phyloP scores from a whole-genome alignment of 371 early-diverging fungal species.

The Rhizomucor miehei region DNA sequence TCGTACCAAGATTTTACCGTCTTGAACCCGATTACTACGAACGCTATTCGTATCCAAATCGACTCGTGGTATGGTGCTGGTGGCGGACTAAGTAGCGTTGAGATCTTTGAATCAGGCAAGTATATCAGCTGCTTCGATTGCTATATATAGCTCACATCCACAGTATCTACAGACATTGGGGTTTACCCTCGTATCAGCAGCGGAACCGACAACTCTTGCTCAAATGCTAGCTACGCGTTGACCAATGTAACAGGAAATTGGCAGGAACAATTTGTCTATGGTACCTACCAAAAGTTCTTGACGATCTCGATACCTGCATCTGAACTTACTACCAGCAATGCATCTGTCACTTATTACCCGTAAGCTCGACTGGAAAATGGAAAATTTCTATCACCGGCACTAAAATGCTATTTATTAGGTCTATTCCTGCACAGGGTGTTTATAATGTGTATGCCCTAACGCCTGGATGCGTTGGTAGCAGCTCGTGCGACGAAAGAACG shows the following conservation, averaged over 20 bases:
- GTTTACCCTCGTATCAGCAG: constrained; percentile 36
- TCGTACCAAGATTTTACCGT: constrained; percentile 67
- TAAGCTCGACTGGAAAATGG: constrained; percentile 10
- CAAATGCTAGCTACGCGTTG: constrained; percentile 11
- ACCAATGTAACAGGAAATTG: constrained; percentile 35
- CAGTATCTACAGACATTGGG: constrained; percentile 32
- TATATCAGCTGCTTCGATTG: not conserved
- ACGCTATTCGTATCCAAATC: constrained; percentile 63
- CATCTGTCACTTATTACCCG: constrained; percentile 54
- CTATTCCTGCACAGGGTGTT: constrained; percentile 57
- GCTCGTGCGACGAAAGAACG: constrained; percentile 51
- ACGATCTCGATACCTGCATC: constrained; percentile 30
- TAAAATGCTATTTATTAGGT: constrained; percentile 21
- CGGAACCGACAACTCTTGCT: constrained; percentile 24
- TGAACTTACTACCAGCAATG: constrained; percentile 28
- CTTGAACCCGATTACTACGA: constrained; percentile 20
- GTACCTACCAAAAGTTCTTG: constrained; percentile 40
- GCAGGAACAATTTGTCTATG: constrained; percentile 29
- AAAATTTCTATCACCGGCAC: not conserved
- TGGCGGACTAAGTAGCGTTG: constrained; percentile 70
- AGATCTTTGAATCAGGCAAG: constrained; percentile 62
- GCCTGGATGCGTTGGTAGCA: constrained; percentile 66
- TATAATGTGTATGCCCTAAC: constrained; percentile 64
- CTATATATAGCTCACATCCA: no score
- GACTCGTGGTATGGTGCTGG: constrained; percentile 69